Evolutionary conservation across 116 monocot species (phyloP).

Genomic region (Phalaenopsis hybrid): DNA sequence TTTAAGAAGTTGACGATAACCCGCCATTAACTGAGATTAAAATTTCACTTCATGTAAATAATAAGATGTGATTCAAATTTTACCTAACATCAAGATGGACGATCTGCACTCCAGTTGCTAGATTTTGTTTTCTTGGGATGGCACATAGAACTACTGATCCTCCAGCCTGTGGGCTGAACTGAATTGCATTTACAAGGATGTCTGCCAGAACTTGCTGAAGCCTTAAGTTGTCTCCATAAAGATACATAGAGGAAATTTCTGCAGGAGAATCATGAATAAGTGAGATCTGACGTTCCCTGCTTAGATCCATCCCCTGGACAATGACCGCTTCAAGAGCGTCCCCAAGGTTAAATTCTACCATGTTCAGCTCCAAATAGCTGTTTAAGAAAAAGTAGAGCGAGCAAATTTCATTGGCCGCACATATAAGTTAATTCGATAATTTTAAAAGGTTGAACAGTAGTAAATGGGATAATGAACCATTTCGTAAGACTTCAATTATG

Average conservation of each 20-base stretch:
- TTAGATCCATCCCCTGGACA: slow-evolving; percentile 53
- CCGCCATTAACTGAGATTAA: neutral
- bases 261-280: slow-evolving; percentile 55
- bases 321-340: slow-evolving; percentile 58
- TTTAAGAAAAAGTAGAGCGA: slow-evolving; percentile 5
- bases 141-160: slow-evolving; percentile 51
- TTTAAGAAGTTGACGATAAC: too few relatives aligned
- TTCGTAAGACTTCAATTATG: neutral
- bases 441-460: neutral
- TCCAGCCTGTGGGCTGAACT: slow-evolving; percentile 44
- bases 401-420: neutral
- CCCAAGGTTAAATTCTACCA: slow-evolving; percentile 60
- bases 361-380: slow-evolving; percentile 75
- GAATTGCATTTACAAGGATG: slow-evolving; percentile 54
- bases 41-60: neutral
- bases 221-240: slow-evolving; percentile 78
- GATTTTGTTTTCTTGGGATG: slow-evolving; percentile 45
- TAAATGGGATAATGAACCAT: neutral
- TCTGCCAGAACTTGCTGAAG: slow-evolving; percentile 79
- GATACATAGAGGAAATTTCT: slow-evolving; percentile 53
- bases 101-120: slow-evolving; percentile 60
- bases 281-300: slow-evolving; percentile 43
- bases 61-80: neutral
- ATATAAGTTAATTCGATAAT: neutral
- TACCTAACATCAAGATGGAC: slow-evolving; percentile 80